Percentiles rank a stretch among this genome's conserved stretches.
These are phyloP conservation scores for Pyrenochaeta sp. DNA, from an alignment of 2,329 filamentous ascomycete species.

Conservation along the genomic window DNA sequence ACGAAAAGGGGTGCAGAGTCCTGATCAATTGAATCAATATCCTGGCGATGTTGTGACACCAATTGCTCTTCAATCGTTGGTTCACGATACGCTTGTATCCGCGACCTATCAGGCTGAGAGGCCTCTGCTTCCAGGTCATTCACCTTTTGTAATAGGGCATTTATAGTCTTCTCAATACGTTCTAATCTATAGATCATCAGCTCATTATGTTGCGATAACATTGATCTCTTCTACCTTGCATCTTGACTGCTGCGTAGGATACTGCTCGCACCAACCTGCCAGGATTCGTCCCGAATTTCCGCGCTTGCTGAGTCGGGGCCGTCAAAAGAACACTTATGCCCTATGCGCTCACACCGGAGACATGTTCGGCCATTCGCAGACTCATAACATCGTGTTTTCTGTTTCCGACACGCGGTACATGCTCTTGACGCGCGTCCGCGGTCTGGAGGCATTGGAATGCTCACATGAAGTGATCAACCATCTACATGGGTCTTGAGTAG, in stretches of 20 bases:
- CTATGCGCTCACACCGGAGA: constrained; percentile 50
- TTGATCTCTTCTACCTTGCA: constrained; percentile 11
- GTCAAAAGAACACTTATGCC: constrained; percentile 46
- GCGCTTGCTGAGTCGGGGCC: not conserved
- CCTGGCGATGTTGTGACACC: not conserved
- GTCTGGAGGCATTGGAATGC: constrained; percentile 28
- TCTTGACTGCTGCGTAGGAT: not conserved
- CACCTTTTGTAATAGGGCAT: constrained; percentile 16
- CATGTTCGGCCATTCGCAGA: constrained; percentile 43
- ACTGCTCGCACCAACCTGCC: not conserved
- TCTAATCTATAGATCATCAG: constrained; percentile 8
- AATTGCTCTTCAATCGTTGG: not conserved
- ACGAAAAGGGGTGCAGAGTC: constrained; percentile 23
- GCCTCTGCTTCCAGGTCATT: constrained; percentile 19
- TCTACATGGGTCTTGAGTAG: not conserved
- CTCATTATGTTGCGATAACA: not conserved
- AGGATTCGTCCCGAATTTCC: not conserved
- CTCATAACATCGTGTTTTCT: constrained; percentile 55
- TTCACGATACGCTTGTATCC: not conserved
- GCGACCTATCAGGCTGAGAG: not conserved
- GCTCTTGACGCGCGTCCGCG: constrained; percentile 42
- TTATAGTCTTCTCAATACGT: constrained; percentile 18
- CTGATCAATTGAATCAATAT: constrained; percentile 1
- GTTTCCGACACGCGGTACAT: constrained; percentile 51
- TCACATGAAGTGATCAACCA: not conserved